Evolutionary conservation across 225 moss, liverwort and hornwort genomes (phyloP), one percentile per base, ranked within the genome.

Genomic region (Polytrichum formosum): DNA sequence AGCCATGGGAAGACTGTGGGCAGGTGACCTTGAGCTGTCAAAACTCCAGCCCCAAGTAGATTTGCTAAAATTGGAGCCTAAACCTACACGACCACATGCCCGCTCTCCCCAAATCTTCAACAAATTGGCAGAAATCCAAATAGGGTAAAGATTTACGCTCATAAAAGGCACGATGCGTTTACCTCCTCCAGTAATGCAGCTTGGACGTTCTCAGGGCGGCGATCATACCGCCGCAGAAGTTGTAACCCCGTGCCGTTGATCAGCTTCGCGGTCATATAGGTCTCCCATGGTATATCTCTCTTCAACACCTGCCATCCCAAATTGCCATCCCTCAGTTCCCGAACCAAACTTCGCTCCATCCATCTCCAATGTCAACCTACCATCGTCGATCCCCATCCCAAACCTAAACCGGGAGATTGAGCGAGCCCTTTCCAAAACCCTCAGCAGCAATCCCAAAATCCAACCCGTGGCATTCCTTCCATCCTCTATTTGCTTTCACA

Each of bases 241-340:
- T 87, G 92, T 83, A 97, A 84, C 33, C 87, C 94, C 55, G 83
- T 92, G 75, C 85, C 70, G 31, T 68, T 87, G 65, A 98, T 98
- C 65, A 94, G 79, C 78, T 94, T 98, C 68, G 98, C 84, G 0
- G 83, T 84, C 94, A 89, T 84, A 85, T 98, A 98, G 33, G 88
- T 98, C 69, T 98, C 98, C 98, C 98, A 98, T 79, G 98, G 94
- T 73, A 98, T 98, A 70, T 94, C 94, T 72, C 92, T 80, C 68
- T 83, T 92, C 74, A 98, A 76, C 64, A 94, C 96, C 93, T 91
- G 63, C 70, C 70, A 70, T 18, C 62, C 28, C 28, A 56, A 64
- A 31, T 60, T 27, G 20, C 16, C 56, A 53, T 10, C n/a, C 46
- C 46, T 46, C 46, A 46, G 13, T 46, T 16, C 46, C 46, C 16